Conservation (phyloP, 805 yeast genomes). For the Brettanomyces custersianus region DNA sequence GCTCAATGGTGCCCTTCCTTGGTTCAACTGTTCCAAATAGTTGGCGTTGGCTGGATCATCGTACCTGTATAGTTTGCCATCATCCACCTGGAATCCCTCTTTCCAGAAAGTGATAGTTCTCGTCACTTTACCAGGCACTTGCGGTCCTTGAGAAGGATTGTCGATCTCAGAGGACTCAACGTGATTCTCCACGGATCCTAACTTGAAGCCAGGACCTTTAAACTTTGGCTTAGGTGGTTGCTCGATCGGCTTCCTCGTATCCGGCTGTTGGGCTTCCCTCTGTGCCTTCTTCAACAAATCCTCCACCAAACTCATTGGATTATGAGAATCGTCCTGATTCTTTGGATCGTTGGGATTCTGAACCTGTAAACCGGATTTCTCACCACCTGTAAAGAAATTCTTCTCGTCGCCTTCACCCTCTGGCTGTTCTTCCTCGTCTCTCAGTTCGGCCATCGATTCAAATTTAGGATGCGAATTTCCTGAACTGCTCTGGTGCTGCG, state of each 20-base stretch:
- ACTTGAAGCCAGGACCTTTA: slow-evolving; percentile 43
- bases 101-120: slow-evolving; percentile 92
- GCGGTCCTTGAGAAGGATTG: slow-evolving; percentile 21
- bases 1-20: slow-evolving; percentile 86
- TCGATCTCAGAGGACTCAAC: slow-evolving; percentile 22
- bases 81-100: slow-evolving; percentile 93
- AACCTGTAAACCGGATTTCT: slow-evolving; percentile 71
- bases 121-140: slow-evolving; percentile 41
- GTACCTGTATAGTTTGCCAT: slow-evolving; percentile 75
- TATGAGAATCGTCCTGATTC: slow-evolving; percentile 16
- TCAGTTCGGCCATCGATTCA: slow-evolving; percentile 26
- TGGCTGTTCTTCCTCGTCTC: slow-evolving; percentile 25
- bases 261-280: slow-evolving; percentile 46
- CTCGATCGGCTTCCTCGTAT: slow-evolving; percentile 17
- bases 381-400: slow-evolving; percentile 49
- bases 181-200: slow-evolving; percentile 37
- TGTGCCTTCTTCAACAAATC: slow-evolving; percentile 62
- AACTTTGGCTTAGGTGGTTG: slow-evolving; percentile 27
- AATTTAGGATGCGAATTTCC: slow-evolving; percentile 8
- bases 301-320: slow-evolving; percentile 36
- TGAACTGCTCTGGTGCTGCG: not conserved
- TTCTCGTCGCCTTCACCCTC: slow-evolving; percentile 25
- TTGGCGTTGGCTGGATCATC: slow-evolving; percentile 87
- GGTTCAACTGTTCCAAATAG: slow-evolving; percentile 69
- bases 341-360: slow-evolving; percentile 57